Conservation (phyloP, 2,329 filamentous ascomycete species). For the Xylariaceae sp. region DNA sequence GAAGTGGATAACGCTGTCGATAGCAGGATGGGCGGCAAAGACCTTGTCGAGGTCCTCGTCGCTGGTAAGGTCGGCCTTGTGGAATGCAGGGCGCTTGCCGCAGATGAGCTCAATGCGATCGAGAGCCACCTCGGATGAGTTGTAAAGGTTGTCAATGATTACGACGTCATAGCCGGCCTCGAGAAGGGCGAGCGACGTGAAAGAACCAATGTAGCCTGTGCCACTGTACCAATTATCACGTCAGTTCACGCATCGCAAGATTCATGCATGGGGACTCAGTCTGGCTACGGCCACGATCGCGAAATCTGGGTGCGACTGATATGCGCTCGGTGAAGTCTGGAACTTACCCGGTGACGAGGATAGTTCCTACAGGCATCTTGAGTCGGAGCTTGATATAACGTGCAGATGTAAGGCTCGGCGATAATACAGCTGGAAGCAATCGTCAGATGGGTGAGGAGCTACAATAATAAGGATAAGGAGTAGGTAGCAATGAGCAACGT, state of each 20-base stretch:
- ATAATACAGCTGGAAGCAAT: neutral
- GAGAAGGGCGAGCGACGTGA: conserved; percentile 87
- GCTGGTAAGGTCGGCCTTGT: conserved; percentile 83
- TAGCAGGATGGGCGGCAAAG: conserved; percentile 82
- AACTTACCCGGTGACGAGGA: conserved; percentile 84
- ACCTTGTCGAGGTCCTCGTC: conserved; percentile 77
- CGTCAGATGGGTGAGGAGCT: neutral
- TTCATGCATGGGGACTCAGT: neutral
- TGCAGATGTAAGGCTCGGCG: conserved; percentile 8
- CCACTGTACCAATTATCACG: conserved; percentile 53
- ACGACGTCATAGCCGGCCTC: conserved; percentile 94
- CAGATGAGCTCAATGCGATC: conserved; percentile 93
- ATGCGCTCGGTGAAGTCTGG: neutral
- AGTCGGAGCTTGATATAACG: neutral
- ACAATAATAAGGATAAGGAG: neutral
- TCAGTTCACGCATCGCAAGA: conserved; percentile 3
- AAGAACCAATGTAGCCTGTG: conserved; percentile 98
- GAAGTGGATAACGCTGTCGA: conserved; percentile 98
- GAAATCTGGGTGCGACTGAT: neutral
- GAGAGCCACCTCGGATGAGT: conserved; percentile 84
- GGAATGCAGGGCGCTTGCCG: conserved; percentile 80
- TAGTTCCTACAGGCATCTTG: conserved; percentile 75
- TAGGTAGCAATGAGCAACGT: neutral
- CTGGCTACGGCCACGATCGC: neutral
- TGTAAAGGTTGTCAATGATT: conserved; percentile 94